Conservation (phyloP, 768 basidiomycete species). For the Termitomyces titanicus region DNA sequence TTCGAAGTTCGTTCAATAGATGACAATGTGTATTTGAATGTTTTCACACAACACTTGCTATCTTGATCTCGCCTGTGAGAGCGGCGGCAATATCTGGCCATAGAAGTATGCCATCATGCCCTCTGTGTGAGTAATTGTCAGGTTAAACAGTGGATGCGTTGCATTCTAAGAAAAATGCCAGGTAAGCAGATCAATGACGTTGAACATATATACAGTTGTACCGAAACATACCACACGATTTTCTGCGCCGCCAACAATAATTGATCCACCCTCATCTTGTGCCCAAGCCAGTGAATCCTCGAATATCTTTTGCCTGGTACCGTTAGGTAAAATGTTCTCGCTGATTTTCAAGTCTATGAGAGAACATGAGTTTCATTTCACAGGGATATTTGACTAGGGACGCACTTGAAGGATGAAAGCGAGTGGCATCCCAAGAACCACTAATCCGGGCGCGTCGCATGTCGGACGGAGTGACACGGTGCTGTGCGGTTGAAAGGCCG, state of each 20-base stretch:
- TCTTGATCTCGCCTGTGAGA: not conserved
- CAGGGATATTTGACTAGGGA: not conserved
- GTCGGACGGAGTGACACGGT: slow-evolving; percentile 55
- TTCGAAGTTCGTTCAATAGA: too few species aligned
- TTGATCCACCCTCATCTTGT: slow-evolving; percentile 58
- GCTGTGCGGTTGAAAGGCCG: slow-evolving; percentile 87
- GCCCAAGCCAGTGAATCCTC: slow-evolving; percentile 57
- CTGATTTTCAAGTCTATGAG: slow-evolving; percentile 30
- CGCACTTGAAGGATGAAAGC: slow-evolving; percentile 1
- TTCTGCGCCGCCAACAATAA: slow-evolving; percentile 52
- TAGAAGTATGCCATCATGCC: slow-evolving; percentile 74
- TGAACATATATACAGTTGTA: not conserved
- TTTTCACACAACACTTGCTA: not conserved
- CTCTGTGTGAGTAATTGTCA: slow-evolving; percentile 66
- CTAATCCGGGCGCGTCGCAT: slow-evolving; percentile 29
- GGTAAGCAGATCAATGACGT: not conserved
- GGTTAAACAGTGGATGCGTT: slow-evolving; percentile 75
- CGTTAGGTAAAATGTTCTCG: slow-evolving; percentile 20
- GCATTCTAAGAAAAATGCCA: slow-evolving; percentile 55
- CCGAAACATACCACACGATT: slow-evolving; percentile 57
- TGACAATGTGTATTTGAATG: not conserved
- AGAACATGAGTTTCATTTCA: slow-evolving; percentile 12
- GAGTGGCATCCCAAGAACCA: slow-evolving; percentile 32
- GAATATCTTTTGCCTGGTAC: slow-evolving; percentile 38
- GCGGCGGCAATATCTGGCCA: slow-evolving; percentile 45